Base-by-base conservation (phyloP, 106 monocot genomes). In the Acorus calamus region DNA sequence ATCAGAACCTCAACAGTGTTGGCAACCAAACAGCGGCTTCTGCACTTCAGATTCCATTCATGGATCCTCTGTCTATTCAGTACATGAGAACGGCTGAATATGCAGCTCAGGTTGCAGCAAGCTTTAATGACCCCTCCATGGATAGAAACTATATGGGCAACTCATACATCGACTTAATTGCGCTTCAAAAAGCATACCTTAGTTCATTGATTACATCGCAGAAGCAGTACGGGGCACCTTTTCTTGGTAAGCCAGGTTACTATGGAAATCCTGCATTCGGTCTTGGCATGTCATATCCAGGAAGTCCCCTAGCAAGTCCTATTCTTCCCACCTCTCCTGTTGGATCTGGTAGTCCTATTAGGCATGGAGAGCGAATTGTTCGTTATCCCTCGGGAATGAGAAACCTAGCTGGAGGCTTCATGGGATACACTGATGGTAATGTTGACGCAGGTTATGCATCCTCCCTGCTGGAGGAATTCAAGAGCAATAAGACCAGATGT, bases 381-480 rank as follows among this genome's bases (percentile, higher is more conserved):
- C 78, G 69, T 13, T 63, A 77, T 67, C 73, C 82, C 65, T 77
- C 85, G 61, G 76, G 76, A 11, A 59, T 88, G 71, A 81, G 92
- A 70, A 92, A 84, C 52, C 59, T 92, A 10, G 60, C 46, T 64
- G 88, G 83, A 41, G 69, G 75, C 56, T 46, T 55, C 7, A 60
- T 76, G 74, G 83, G 76, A 46, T 60, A 78, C 65, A 47, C 56
- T 59, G 46, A 49, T 66, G 74, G 76, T 3, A 62, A 43, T 41
- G 69, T 81, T 54, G 83, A 92, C 52, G 92, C 74, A 12, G 61
- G 69, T 72, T 88, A 85, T 80, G 70, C 73, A 46, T 73, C 85
- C 42, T 79, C 98, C 2, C 87, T 99, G 14, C 65, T 99, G 47
- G 92, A 99, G 14, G 98, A 99, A 53, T 88, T 99, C 43, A 99